Evolutionary conservation across 257 asterid genomes (phyloP), one percentile per base, ranked within the genome.

Genomic region (Solanum corneliomulleri): DNA sequence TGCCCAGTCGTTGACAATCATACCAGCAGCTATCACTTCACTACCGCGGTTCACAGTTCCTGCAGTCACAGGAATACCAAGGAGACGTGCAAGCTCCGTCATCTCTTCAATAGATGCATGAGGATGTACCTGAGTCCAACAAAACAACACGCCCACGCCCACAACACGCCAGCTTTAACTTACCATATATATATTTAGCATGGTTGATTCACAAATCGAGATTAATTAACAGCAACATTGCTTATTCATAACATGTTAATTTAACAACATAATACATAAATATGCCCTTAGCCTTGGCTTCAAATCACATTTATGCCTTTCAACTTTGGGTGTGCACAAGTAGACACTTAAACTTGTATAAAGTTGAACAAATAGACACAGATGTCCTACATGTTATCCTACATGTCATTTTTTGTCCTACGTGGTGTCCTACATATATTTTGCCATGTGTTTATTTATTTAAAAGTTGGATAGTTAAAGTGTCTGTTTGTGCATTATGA

Each of bases 21-120:
- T 78, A 31, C 98, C 98, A 33, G 96, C 98, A 69, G 90, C 97
- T 69, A 96, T 88, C 49, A 93, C 98, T 86, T 94, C 97, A 85
- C 96, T 93, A 42, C 99, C 98, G 64, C 98, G 96, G 66, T 96
- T 96, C 88, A 96, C 95, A 7, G 98, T 93, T 58, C 98, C 98
- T 1, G 97, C 97, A 78, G 88, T 98, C 89, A 96, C 82, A 15
- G 98, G 97, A 80, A 94, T 97, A 87, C 92, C 98, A 74, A 95
- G 98, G 70, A 96, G 98, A 12, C 94, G 89, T 11, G 99, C 92
- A 60, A 96, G 96, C 87, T 95, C 99, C 20, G 93, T 92, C 69
- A 95, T 88, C 71, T 96, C 98, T 91, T 96, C 98, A 27, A 94
- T 92, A 16, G 99, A 94, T 23, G 98, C 92, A 70, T 93, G 98